A percentile compares a stretch with the other conserved stretches of the same genome.
These are phyloP conservation scores for Cercospora janseana DNA, from an alignment of 2,329 filamentous ascomycete genomes.

Conservation along the genomic window DNA sequence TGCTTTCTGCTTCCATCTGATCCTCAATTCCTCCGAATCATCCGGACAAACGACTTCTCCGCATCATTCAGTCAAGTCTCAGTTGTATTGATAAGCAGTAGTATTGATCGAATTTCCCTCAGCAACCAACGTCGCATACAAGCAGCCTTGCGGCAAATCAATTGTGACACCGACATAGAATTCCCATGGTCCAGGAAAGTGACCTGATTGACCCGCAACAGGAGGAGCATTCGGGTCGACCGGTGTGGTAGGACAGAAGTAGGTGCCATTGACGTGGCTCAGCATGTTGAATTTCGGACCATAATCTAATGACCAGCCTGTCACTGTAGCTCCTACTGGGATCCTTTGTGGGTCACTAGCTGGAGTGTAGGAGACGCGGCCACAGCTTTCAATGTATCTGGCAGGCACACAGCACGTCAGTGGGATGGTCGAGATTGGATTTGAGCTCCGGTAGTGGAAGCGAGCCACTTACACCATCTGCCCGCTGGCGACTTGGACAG, in stretches of 20 bases:
- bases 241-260: constrained; percentile 6
- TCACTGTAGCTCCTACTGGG: constrained; percentile 30
- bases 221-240: constrained; percentile 2
- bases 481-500: constrained; percentile 32
- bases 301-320: constrained; percentile 29
- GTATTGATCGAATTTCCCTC: constrained; percentile 12
- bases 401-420: neutral
- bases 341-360: constrained; percentile 31
- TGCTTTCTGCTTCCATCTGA: too few species aligned
- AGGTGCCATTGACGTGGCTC: constrained; percentile 18
- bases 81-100: constrained; percentile 18
- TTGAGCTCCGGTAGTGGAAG: neutral
- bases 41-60: too few species aligned
- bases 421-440: neutral
- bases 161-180: constrained; percentile 11
- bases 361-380: constrained; percentile 34
- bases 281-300: constrained; percentile 23
- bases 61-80: too few species aligned
- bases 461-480: constrained; percentile 32
- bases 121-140: constrained; percentile 14
- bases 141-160: constrained; percentile 9
- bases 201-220: neutral
- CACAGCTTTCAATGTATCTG: constrained; percentile 35
- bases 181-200: constrained; percentile 16
- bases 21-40: too few species aligned